Base-by-base conservation (phyloP, 176 grass and related monocot species). In the Aechmea fasciata region DNA sequence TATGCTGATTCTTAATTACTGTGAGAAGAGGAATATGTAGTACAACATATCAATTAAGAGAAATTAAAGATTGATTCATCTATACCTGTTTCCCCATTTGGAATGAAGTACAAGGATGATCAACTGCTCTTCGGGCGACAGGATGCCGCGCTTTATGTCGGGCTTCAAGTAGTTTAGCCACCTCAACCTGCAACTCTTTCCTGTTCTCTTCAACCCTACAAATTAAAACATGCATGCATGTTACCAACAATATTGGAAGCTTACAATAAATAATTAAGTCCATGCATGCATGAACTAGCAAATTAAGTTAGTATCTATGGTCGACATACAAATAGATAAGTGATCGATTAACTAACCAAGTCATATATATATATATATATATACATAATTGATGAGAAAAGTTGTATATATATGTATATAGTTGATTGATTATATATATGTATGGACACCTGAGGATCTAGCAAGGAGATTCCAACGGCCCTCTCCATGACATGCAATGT, bases 111-210 rank as follows among this genome's bases (percentile, higher is more conserved):
- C 91, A 1, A 96, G 87, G 70, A 96, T 96, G 5, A 96, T 69
- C 28, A 90, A 80, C 74, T 96, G 91, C 80, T 96, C 91, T 80
- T 96, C 87, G 17, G 87, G 84, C 48, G 91, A 90, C 4, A 96
- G 84, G 13, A 90, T 96, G 55, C 91, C 91, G 49, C 87, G 82
- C 75, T 90, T 90, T 77, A 96, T 85, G 82, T 96, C 91, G 2
- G 91, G 91, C 79, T 96, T 96, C 20, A 96, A 82, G 75, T 96
- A 96, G 70, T 96, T 96, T 11, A 96, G 69, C 91, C 91, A 96
- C 78, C 91, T 69, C 54, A 90, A 80, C 28, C 91, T 81, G 78
- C 91, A 96, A 69, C 91, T 96, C 83, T 90, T 96, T 23, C 91
- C 91, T 0, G 91, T 96, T 76, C 91, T 90, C 83, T 96, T 96